phyloP scores from a whole-genome alignment of 768 basidiomycete genomes.

The Russula abietina region DNA sequence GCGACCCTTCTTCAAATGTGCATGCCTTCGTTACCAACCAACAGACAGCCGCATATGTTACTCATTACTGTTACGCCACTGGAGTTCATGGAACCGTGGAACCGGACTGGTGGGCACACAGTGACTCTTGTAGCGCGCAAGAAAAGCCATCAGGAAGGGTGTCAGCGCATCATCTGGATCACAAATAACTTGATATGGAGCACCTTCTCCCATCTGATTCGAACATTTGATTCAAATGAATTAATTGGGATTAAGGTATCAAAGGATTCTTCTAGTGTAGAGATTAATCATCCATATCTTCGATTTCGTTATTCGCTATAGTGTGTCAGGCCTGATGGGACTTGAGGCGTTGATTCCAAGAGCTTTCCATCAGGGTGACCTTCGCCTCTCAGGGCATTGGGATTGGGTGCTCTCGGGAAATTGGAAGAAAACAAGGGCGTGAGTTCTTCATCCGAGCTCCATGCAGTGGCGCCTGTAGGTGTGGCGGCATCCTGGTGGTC shows the following conservation, averaged over 20 bases:
- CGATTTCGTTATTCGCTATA: not conserved
- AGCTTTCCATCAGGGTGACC: not conserved
- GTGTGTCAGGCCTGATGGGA: not conserved
- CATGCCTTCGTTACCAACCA: not conserved
- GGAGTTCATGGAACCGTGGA: not conserved
- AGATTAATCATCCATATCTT: not conserved
- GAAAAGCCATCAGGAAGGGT: not conserved
- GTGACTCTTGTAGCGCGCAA: too few species aligned
- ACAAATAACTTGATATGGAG: too few species aligned
- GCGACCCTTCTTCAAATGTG: not conserved
- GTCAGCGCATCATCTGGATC: too few species aligned
- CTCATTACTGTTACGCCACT: not conserved
- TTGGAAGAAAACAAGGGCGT: slow-evolving; percentile 11
- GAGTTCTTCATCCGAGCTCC: slow-evolving; percentile 1
- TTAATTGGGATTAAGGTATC: not conserved
- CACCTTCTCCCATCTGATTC: too few species aligned
- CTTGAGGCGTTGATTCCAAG: not conserved
- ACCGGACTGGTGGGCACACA: not conserved
- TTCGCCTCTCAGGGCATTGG: not conserved
- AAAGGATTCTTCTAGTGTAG: not conserved
- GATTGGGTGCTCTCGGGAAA: slow-evolving; percentile 1
- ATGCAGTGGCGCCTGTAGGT: not conserved
- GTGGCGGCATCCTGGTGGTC: not conserved
- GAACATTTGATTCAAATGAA: not conserved
- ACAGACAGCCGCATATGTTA: not conserved